phyloP scores from a whole-genome alignment of 176 grass and related monocot genomes.

The Musa acuminata region DNA sequence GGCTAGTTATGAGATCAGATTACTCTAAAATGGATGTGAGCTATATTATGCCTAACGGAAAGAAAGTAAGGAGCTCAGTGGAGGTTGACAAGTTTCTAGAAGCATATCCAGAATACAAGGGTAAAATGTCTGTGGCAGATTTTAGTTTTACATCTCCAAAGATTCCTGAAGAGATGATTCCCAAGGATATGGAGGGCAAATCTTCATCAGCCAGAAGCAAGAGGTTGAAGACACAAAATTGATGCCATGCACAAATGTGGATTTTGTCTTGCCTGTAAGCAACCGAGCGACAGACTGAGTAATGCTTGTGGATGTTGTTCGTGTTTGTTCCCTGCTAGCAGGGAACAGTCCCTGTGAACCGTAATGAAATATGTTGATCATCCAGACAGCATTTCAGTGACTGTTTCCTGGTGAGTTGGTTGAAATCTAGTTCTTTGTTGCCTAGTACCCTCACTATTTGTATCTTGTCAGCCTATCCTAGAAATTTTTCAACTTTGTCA shows the following conservation, averaged over 20 bases:
- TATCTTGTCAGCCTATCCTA: too few species aligned
- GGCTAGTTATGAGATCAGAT: constrained; percentile 60
- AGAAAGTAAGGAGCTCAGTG: constrained; percentile 38
- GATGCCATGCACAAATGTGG: neutral
- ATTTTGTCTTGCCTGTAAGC: too few species aligned
- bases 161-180: constrained; percentile 57
- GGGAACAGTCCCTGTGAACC: too few species aligned
- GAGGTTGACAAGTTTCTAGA: constrained; percentile 78
- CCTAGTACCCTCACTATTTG: too few species aligned
- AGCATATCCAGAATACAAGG: constrained; percentile 57
- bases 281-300: neutral
- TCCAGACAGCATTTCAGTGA: too few species aligned
- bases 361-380: too few species aligned
- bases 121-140: constrained; percentile 33
- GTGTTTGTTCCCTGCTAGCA: too few species aligned
- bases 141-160: constrained; percentile 74
- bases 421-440: too few species aligned
- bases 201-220: constrained; percentile 24
- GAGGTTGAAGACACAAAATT: constrained; percentile 12
- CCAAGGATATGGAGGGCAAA: constrained; percentile 35
- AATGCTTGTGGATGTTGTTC: neutral
- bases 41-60: constrained; percentile 85
- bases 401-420: too few species aligned
- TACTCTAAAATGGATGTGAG: constrained; percentile 73
- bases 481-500: too few species aligned